These are phyloP conservation scores for Teunomyces panamensis DNA, from an alignment of 805 yeast genomes.

Conservation along the genomic window DNA sequence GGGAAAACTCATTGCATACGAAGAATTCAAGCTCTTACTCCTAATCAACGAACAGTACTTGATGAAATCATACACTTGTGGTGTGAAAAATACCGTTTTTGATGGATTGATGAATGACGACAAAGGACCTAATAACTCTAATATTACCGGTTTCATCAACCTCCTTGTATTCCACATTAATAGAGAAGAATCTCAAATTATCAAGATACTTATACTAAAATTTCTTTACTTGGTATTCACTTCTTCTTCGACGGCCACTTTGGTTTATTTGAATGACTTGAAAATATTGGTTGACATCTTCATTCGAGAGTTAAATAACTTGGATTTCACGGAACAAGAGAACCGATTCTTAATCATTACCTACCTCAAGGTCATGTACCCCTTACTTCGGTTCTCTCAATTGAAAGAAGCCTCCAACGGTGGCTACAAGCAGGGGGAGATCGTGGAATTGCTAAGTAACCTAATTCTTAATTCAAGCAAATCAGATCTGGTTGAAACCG, in stretches of 20 bases:
- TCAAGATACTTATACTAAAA: conserved; percentile 77
- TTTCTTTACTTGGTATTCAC: conserved; percentile 73
- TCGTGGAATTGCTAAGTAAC: conserved; percentile 50
- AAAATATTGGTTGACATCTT: conserved; percentile 81
- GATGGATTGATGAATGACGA: conserved; percentile 43
- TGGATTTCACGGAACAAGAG: conserved; percentile 57
- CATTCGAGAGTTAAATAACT: conserved; percentile 71
- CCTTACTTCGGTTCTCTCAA: conserved; percentile 66
- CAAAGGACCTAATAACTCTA: conserved; percentile 9
- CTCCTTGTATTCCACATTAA: conserved; percentile 63
- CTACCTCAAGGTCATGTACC: conserved; percentile 70
- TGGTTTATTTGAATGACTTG: conserved; percentile 79
- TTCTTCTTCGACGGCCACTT: conserved; percentile 57
- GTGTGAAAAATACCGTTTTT: conserved; percentile 50
- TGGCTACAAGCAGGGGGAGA: conserved; percentile 55
- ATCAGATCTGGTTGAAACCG: conserved; percentile 2
- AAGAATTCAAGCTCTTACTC: conserved; percentile 67
- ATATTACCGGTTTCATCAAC: conserved; percentile 65
- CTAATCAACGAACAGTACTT: conserved; percentile 86
- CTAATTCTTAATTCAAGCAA: conserved; percentile 29
- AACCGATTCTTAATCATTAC: conserved; percentile 47
- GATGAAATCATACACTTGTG: conserved; percentile 48
- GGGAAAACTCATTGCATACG: conserved; percentile 50
- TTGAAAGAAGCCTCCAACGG: conserved; percentile 41
- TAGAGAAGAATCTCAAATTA: conserved; percentile 65